Evolutionary conservation across 805 yeast genomes (phyloP).

Genomic region (Priceomyces medius): DNA sequence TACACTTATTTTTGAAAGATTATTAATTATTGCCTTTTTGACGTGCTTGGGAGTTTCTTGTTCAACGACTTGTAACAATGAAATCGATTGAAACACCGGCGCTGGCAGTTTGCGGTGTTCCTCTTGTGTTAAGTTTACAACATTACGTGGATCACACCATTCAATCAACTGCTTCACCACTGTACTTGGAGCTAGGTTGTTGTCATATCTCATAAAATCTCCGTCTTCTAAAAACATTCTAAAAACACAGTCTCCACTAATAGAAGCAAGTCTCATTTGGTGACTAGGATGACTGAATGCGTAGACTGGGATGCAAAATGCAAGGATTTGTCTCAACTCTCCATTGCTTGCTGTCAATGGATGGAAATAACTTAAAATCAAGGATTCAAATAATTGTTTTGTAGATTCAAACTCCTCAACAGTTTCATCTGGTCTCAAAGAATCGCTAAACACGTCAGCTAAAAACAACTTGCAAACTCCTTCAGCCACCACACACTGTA

Average conservation of each 20-base stretch:
- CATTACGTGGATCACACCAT: conserved; percentile 81
- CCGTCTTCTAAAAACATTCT: conserved; percentile 48
- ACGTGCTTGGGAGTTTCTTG: conserved; percentile 50
- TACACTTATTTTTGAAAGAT: conserved; percentile 47
- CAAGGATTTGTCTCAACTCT: conserved; percentile 71
- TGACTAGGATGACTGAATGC: conserved; percentile 73
- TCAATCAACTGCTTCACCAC: conserved; percentile 70
- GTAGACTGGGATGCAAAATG: conserved; percentile 87
- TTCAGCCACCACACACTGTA: conserved; percentile 82
- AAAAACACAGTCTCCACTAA: conserved; percentile 64
- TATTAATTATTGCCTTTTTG: conserved; percentile 52
- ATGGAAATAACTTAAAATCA: conserved; percentile 72
- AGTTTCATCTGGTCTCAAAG: conserved; percentile 35
- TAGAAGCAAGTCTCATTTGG: conserved; percentile 61
- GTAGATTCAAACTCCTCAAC: conserved; percentile 27
- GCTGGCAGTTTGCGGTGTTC: conserved; percentile 43
- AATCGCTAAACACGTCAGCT: conserved; percentile 71
- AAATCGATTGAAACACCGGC: conserved; percentile 57
- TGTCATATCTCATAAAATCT: conserved; percentile 31
- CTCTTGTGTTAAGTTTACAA: conserved; percentile 49
- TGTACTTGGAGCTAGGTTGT: conserved; percentile 39
- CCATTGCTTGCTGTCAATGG: conserved; percentile 63
- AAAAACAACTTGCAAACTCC: conserved; percentile 80
- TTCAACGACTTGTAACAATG: conserved; percentile 51
- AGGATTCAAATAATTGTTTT: conserved; percentile 57